Percentiles rank a stretch among this genome's conserved stretches.
Conservation (phyloP, 768 basidiomycete genomes). For the Butyriboletus loyo region DNA sequence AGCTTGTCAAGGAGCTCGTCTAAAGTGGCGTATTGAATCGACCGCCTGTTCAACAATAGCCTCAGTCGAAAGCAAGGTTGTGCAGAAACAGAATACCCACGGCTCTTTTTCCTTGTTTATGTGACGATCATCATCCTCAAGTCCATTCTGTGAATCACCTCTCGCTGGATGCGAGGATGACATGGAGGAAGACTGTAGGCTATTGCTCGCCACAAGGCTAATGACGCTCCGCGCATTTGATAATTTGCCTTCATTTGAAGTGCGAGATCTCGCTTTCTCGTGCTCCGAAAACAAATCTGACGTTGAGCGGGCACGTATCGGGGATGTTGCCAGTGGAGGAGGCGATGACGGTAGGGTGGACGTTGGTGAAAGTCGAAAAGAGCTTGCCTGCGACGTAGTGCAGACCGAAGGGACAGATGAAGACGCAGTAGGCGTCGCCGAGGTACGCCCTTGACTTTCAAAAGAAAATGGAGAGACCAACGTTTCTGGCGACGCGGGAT, state of each 20-base stretch:
- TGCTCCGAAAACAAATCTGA: conserved; percentile 46
- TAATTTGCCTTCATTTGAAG: conserved; percentile 27
- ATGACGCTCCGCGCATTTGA: conserved; percentile 29
- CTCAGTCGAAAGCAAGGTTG: conserved; percentile 10
- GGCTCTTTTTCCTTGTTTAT: conserved; percentile 45
- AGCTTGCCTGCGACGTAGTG: conserved; percentile 30
- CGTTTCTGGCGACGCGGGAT: conserved; percentile 70
- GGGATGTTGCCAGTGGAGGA: conserved; percentile 43
- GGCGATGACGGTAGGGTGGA: conserved; percentile 36
- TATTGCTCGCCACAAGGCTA: conserved; percentile 23
- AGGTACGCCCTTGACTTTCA: conserved; percentile 48
- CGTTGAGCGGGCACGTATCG: conserved; percentile 54
- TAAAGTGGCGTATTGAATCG: conserved; percentile 69
- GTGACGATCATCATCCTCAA: conserved; percentile 25
- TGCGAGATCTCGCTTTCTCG: conserved; percentile 36
- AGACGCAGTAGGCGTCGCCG: conserved; percentile 51
- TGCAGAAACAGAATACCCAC: conserved; percentile 36
- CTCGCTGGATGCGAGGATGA: conserved; percentile 11
- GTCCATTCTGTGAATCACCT: conserved; percentile 15
- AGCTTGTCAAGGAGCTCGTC: conserved; percentile 82
- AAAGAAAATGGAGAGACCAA: conserved; percentile 51
- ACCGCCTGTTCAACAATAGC: conserved; percentile 36
- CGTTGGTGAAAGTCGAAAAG: conserved; percentile 30
- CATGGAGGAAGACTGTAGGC: conserved; percentile 16
- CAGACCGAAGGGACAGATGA: conserved; percentile 36